These are phyloP conservation scores for Mucor indicus DNA, from an alignment of 371 early-diverging fungal species.

Conservation along the genomic window DNA sequence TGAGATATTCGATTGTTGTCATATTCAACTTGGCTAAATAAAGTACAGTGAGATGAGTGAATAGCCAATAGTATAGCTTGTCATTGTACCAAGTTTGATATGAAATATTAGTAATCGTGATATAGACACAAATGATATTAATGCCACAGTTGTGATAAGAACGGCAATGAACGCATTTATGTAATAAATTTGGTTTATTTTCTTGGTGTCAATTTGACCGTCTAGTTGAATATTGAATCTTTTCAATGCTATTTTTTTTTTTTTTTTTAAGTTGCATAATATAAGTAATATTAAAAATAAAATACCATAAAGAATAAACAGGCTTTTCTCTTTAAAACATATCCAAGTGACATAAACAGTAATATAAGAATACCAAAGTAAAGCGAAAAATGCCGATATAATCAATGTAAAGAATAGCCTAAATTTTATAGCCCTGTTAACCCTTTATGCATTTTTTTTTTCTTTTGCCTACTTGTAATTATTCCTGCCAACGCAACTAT, in stretches of 20 bases:
- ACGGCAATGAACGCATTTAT: conserved; percentile 3
- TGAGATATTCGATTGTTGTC: conserved; percentile 54
- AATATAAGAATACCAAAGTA: conserved; percentile 29
- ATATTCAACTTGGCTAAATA: conserved; percentile 30
- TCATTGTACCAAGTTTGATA: conserved; percentile 35
- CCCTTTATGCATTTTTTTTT: too few species aligned
- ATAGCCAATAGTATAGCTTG: background rate
- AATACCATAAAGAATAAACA: background rate
- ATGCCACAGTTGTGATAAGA: conserved; percentile 7
- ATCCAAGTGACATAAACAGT: conserved; percentile 25
- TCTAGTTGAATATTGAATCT: background rate
- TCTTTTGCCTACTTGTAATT: conserved; percentile 55
- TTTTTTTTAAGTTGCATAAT: conserved; percentile 23
- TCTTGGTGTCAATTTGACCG: background rate
- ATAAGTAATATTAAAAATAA: conserved; percentile 28
- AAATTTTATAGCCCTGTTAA: too few species aligned
- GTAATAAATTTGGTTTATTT: conserved; percentile 1
- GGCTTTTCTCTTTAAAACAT: conserved; percentile 25
- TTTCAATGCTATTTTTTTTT: background rate
- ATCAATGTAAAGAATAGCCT: conserved; percentile 25
- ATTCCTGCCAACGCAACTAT: conserved; percentile 71
- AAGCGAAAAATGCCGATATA: conserved; percentile 20
- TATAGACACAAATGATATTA: conserved; percentile 31
- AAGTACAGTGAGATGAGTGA: background rate
- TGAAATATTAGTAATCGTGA: conserved; percentile 44